These are phyloP conservation scores for Paramecium pentaurelia DNA, from an alignment of 73 alveolate species.

Conservation along the genomic window DNA sequence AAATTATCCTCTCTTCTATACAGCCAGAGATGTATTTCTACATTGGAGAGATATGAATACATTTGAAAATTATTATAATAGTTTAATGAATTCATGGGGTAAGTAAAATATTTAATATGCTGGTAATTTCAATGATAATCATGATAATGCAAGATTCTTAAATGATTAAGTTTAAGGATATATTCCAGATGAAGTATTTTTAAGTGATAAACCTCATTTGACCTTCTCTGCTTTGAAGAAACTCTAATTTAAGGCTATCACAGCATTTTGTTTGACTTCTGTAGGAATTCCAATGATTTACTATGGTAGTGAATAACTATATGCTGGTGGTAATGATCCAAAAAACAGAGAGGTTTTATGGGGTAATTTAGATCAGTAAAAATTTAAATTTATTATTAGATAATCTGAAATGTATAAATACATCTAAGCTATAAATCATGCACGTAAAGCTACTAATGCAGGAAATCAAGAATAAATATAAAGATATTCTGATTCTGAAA, in stretches of 20 bases:
- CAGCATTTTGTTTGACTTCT: slow-evolving; percentile 75
- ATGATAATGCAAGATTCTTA: slow-evolving; percentile 93
- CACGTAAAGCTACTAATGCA: background rate
- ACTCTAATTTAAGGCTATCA: slow-evolving; percentile 74
- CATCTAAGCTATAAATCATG: background rate
- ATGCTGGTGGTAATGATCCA: slow-evolving; percentile 97
- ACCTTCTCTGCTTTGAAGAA: slow-evolving; percentile 20
- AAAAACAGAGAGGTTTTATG: slow-evolving; percentile 85
- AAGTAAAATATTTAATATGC: slow-evolving; percentile 44
- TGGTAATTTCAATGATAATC: slow-evolving; percentile 85
- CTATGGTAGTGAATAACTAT: slow-evolving; percentile 96
- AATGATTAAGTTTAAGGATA: slow-evolving; percentile 44
- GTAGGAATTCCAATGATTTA: slow-evolving; percentile 95
- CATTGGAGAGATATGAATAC: slow-evolving; percentile 66
- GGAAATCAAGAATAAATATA: background rate
- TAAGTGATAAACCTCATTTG: background rate
- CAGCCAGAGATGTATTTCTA: slow-evolving; percentile 72
- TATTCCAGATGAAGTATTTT: background rate
- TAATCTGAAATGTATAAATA: slow-evolving; percentile 4
- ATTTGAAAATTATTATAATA: slow-evolving; percentile 43
- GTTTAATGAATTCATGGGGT: background rate
- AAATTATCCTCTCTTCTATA: slow-evolving; percentile 87
- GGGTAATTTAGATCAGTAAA: slow-evolving; percentile 49
- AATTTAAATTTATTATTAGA: background rate
- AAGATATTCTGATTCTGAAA: slow-evolving; percentile 43